Percentiles rank a stretch among this genome's conserved stretches.
Conservation (phyloP, 2,329 filamentous ascomycete genomes). For the Aspergillus bombycis region DNA sequence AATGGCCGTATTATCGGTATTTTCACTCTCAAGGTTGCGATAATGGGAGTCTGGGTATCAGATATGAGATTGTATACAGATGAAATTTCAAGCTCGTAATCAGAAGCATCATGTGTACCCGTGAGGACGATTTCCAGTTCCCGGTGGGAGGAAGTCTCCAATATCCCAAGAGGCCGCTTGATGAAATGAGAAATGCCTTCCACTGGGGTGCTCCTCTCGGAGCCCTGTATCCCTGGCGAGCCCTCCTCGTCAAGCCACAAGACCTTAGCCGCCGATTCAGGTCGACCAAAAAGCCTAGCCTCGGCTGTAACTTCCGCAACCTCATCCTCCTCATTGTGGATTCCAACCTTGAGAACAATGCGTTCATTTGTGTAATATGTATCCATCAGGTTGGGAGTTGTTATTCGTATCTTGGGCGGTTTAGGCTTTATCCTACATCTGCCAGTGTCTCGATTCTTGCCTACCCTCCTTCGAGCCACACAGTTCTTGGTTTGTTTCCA, state of each 20-base stretch:
- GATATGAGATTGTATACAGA: slow-evolving; percentile 77
- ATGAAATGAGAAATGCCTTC: slow-evolving; percentile 35
- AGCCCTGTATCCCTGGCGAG: slow-evolving; percentile 21
- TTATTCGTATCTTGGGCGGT: slow-evolving; percentile 86
- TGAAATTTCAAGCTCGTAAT: slow-evolving; percentile 72
- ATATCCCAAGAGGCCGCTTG: slow-evolving; percentile 38
- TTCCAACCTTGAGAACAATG: slow-evolving; percentile 68
- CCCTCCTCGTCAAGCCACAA: slow-evolving; percentile 49
- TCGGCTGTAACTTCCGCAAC: slow-evolving; percentile 73
- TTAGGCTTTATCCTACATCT: slow-evolving; percentile 77
- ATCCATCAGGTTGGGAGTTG: slow-evolving; percentile 61
- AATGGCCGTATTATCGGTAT: slow-evolving; percentile 81
- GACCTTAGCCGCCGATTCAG: slow-evolving; percentile 50
- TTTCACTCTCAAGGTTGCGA: slow-evolving; percentile 70
- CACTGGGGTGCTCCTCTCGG: slow-evolving; percentile 29
- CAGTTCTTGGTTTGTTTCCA: slow-evolving; percentile 45
- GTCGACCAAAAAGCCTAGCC: slow-evolving; percentile 65
- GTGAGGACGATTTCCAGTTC: slow-evolving; percentile 52
- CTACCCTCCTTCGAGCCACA: slow-evolving; percentile 41
- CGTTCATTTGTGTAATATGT: slow-evolving; percentile 86
- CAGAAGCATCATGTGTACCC: slow-evolving; percentile 54
- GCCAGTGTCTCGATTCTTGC: slow-evolving; percentile 53
- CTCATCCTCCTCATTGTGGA: slow-evolving; percentile 83
- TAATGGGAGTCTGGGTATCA: slow-evolving; percentile 78
- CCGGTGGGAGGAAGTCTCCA: slow-evolving; percentile 36